phyloP scores from a whole-genome alignment of 768 basidiomycete species.

The Boletus subparvulus region DNA sequence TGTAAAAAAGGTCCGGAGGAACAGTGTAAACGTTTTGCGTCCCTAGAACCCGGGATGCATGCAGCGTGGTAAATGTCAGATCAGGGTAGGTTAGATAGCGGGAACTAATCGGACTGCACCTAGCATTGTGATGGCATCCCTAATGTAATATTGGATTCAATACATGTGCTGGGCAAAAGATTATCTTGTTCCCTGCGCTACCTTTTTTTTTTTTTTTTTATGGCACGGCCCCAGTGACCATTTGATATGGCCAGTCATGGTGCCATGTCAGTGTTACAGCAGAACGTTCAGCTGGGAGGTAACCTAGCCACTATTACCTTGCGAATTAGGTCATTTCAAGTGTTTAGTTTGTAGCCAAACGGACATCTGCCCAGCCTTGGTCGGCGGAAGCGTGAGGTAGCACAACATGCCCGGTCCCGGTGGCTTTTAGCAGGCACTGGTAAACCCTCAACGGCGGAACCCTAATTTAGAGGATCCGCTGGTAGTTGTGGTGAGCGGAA shows the following conservation, averaged over 20 bases:
- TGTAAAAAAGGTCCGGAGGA: background rate
- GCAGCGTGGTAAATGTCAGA: background rate
- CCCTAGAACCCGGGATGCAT: background rate
- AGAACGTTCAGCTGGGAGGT: background rate
- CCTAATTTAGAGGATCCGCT: background rate
- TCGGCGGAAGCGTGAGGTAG: no score
- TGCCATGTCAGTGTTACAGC: slow-evolving; percentile 2
- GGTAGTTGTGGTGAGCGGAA: background rate
- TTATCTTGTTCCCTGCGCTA: background rate
- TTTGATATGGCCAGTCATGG: background rate
- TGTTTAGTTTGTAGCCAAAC: background rate
- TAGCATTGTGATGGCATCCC: background rate
- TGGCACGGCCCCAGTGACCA: background rate
- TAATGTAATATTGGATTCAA: no score
- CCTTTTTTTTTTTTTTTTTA: background rate
- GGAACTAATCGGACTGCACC: background rate
- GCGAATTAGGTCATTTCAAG: background rate
- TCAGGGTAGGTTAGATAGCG: background rate
- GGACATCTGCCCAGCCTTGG: background rate
- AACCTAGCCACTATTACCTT: background rate
- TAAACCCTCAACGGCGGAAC: background rate
- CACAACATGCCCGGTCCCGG: background rate
- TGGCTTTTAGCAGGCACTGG: background rate
- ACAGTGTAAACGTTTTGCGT: no score
- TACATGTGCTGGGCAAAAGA: background rate